Conservation (phyloP, 2,329 filamentous ascomycete genomes). For the Ceratocystis huliohia region DNA sequence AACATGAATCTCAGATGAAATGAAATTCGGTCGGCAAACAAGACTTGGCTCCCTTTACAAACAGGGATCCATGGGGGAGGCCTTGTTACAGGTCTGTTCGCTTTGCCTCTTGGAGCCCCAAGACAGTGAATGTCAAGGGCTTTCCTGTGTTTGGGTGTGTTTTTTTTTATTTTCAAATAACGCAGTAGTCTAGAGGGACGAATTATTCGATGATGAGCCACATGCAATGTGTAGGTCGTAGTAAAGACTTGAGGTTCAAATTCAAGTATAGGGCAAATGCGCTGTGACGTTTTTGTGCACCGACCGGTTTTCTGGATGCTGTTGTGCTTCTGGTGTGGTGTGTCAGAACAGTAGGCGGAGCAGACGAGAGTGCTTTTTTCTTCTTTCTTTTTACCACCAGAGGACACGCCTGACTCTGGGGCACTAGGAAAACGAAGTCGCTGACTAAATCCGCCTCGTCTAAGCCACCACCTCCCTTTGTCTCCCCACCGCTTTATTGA, state of each 20-base stretch:
- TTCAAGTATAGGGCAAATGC: neutral
- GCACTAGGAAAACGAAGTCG: neutral
- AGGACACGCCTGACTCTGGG: neutral
- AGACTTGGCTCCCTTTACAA: slow-evolving; percentile 15
- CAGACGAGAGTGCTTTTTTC: neutral
- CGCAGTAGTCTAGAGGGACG: neutral
- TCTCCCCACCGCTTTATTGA: slow-evolving; percentile 3
- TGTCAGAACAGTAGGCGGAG: neutral
- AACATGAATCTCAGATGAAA: slow-evolving; percentile 20
- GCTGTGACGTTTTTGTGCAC: neutral
- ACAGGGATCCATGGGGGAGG: slow-evolving; percentile 14
- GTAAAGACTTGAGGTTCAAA: too few species aligned
- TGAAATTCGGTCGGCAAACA: slow-evolving; percentile 19
- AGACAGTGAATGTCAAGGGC: neutral
- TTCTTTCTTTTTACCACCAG: neutral
- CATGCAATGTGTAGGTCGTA: too few species aligned
- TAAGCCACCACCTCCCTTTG: neutral
- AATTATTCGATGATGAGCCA: too few species aligned
- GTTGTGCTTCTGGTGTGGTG: neutral
- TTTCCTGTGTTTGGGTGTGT: neutral
- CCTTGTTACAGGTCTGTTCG: neutral
- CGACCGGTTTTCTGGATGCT: neutral
- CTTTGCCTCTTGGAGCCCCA: neutral
- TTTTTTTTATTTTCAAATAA: neutral
- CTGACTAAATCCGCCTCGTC: neutral